Evolutionary conservation across 805 yeast species (phyloP).

Genomic region (Spathaspora gorwiae): DNA sequence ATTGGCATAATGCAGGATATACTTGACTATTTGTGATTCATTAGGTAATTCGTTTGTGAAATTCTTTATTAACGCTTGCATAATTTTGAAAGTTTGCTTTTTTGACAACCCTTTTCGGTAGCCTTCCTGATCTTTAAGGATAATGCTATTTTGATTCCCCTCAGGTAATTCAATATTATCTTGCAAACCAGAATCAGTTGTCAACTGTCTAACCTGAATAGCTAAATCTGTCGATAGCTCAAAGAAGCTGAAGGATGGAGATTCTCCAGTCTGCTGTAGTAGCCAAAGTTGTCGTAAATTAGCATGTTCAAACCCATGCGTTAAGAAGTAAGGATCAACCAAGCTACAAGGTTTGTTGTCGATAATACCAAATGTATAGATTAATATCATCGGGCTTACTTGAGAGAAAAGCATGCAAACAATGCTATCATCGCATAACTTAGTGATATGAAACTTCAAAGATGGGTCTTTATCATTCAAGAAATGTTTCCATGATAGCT

Average conservation of each 20-base stretch:
- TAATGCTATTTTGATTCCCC: not conserved
- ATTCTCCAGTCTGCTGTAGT: conserved; percentile 3
- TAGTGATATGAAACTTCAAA: conserved; percentile 32
- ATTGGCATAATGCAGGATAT: conserved; percentile 26
- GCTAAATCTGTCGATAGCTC: conserved; percentile 3
- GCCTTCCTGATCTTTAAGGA: not conserved
- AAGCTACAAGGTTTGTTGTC: conserved; percentile 24
- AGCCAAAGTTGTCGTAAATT: conserved; percentile 13
- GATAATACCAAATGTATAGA: conserved; percentile 27
- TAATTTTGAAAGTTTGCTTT: not conserved
- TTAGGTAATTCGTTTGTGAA: not conserved
- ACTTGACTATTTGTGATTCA: not conserved
- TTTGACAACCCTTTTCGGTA: not conserved
- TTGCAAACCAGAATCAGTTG: not conserved
- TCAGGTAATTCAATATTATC: not conserved
- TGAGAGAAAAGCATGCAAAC: conserved; percentile 25
- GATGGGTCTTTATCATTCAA: conserved; percentile 54
- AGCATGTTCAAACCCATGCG: conserved; percentile 3
- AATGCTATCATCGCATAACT: conserved; percentile 15
- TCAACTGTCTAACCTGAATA: not conserved
- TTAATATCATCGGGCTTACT: conserved; percentile 24
- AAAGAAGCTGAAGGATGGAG: not conserved
- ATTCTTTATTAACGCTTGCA: not conserved
- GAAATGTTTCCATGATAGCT: conserved; percentile 72
- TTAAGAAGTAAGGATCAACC: conserved; percentile 26